A percentile compares a stretch with the other conserved stretches of the same genome.
phyloP scores from a whole-genome alignment of 73 alveolate species.

The Halteria grandinella region DNA sequence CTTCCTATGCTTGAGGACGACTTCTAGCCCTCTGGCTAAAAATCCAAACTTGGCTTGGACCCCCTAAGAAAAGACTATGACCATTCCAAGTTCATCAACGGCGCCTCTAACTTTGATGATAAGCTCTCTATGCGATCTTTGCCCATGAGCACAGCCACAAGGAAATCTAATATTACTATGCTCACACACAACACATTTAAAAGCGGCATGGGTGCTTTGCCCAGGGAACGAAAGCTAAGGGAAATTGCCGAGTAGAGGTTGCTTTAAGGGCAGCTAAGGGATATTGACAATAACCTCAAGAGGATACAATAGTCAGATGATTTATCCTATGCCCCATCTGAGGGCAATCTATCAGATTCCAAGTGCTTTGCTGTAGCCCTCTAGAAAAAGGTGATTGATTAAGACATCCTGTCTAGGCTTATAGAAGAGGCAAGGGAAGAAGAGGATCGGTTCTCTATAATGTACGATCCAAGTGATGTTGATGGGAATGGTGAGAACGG shows the following conservation, averaged over 20 bases:
- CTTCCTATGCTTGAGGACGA: not conserved
- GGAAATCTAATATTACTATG: constrained; percentile 20
- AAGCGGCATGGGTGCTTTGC: not conserved
- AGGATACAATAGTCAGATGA: constrained; percentile 34
- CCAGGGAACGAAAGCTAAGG: constrained; percentile 9
- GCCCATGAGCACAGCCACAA: constrained; percentile 31
- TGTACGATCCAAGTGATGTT: constrained; percentile 27
- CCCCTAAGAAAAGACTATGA: no score
- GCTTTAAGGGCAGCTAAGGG: not conserved
- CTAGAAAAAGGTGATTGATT: constrained; percentile 11
- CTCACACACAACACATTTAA: constrained; percentile 29
- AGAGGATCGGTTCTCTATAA: constrained; percentile 25
- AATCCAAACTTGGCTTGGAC: constrained; percentile 13
- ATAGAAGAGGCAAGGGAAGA: constrained; percentile 34
- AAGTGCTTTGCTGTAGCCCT: not conserved
- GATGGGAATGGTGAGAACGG: constrained; percentile 11
- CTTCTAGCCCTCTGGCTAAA: not conserved
- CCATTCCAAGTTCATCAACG: constrained; percentile 2
- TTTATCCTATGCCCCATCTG: constrained; percentile 27
- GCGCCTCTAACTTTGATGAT: no score
- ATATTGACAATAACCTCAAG: constrained; percentile 14
- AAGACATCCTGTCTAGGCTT: constrained; percentile 1
- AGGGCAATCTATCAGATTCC: not conserved
- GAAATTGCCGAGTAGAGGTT: constrained; percentile 21
- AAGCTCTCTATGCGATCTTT: constrained; percentile 3